Conservation (phyloP, 2,329 filamentous ascomycete species). For the Talaromyces sp. region DNA sequence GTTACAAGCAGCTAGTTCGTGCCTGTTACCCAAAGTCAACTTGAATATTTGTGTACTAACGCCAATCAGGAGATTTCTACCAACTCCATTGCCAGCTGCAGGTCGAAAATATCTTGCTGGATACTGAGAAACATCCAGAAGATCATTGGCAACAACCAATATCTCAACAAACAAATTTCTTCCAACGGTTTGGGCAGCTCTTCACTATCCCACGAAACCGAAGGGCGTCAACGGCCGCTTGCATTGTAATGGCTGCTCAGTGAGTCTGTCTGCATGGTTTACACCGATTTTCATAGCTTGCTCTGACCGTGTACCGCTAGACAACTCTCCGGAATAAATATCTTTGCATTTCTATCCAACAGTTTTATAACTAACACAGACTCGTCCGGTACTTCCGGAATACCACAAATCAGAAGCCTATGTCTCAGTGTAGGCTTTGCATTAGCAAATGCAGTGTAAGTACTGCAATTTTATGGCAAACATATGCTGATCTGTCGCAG, state of each 20-base stretch:
- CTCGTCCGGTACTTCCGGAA: background rate
- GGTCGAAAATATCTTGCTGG: constrained; percentile 19
- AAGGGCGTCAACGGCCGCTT: constrained; percentile 22
- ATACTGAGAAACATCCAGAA: constrained; percentile 2
- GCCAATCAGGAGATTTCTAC: constrained; percentile 23
- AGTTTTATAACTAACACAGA: constrained; percentile 10
- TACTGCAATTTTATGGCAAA: background rate
- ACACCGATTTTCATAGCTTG: background rate
- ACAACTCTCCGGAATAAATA: constrained; percentile 24
- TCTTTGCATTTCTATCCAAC: constrained; percentile 25
- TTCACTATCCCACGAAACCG: constrained; percentile 22
- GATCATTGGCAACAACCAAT: background rate
- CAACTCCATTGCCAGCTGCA: constrained; percentile 25
- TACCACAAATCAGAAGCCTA: constrained; percentile 18
- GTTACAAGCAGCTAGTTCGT: constrained; percentile 24
- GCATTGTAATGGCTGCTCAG: constrained; percentile 21
- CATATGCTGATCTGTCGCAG: constrained; percentile 9
- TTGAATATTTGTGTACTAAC: background rate
- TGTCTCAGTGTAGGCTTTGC: constrained; percentile 25
- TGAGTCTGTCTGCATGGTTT: background rate
- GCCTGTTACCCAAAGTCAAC: background rate
- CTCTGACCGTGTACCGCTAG: background rate
- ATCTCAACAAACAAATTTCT: constrained; percentile 18
- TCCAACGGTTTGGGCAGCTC: constrained; percentile 21
- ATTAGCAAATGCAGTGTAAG: constrained; percentile 22